These are phyloP conservation scores for Penstemon barbatus DNA, from an alignment of 257 asterid species.

Conservation along the genomic window DNA sequence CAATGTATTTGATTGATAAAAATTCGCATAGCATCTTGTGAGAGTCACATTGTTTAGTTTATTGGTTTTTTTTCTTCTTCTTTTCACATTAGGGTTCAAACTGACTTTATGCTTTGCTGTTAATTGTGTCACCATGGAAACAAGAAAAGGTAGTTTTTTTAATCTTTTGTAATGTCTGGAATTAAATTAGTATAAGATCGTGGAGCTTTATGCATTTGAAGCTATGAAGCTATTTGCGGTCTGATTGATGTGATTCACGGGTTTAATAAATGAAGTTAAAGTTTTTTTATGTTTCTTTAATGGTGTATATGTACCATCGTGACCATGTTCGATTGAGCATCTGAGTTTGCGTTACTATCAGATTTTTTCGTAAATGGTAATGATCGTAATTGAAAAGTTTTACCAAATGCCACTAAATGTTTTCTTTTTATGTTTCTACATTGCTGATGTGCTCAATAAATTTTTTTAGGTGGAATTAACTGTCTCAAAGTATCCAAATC, in stretches of 20 bases:
- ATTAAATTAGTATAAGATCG: neutral
- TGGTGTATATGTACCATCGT: neutral
- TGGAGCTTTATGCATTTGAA: neutral
- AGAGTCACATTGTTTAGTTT: neutral
- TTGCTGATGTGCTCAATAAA: constrained; percentile 10
- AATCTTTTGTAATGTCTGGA: neutral
- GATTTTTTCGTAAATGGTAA: neutral
- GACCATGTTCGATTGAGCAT: neutral
- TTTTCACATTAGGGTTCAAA: too few species aligned
- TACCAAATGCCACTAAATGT: neutral
- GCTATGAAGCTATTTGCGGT: too few species aligned
- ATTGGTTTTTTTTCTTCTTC: neutral
- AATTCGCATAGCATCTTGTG: too few species aligned
- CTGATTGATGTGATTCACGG: neutral
- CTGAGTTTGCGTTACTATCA: constrained; percentile 13
- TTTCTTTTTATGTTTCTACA: neutral
- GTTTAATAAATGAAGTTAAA: neutral
- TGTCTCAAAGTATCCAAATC: constrained; percentile 78
- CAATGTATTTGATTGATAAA: neutral
- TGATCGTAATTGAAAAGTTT: constrained; percentile 3
- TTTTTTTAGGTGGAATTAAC: constrained; percentile 66
- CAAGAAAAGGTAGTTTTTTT: neutral
- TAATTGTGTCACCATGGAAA: too few species aligned
- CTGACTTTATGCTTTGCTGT: too few species aligned
- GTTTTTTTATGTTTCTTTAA: neutral